A percentile compares a stretch with the other conserved stretches of the same genome.
Conservation (phyloP, 2,329 filamentous ascomycete genomes). For the Pseudophaeomoniella oleicola region DNA sequence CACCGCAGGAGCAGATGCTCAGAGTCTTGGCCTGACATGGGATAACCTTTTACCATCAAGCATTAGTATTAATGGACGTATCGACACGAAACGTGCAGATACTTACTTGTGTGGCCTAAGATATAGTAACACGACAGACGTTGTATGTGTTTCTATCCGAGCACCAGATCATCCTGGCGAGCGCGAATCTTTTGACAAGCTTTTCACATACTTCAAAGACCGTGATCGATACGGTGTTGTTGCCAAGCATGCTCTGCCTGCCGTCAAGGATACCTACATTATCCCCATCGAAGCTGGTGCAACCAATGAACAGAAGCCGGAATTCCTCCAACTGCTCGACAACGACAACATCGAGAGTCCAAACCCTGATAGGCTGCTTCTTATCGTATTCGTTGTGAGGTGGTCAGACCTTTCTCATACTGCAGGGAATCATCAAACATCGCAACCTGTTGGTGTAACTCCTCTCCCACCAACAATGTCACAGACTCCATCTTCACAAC, state of each 20-base stretch:
- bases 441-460: conserved; percentile 16
- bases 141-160: conserved; percentile 63
- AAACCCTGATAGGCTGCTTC: conserved; percentile 59
- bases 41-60: conserved; percentile 55
- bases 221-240: conserved; percentile 81
- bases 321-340: conserved; percentile 78
- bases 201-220: conserved; percentile 77
- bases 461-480: background rate
- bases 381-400: conserved; percentile 74
- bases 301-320: conserved; percentile 50
- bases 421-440: conserved; percentile 17
- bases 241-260: conserved; percentile 55
- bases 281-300: conserved; percentile 67
- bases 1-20: conserved; percentile 53
- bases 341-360: conserved; percentile 64
- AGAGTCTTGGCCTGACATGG: conserved; percentile 37
- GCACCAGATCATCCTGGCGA: conserved; percentile 45
- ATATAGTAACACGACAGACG: conserved; percentile 68
- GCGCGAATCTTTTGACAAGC: conserved; percentile 49
- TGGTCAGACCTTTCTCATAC: conserved; percentile 31
- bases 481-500: conserved; percentile 14
- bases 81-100: conserved; percentile 67
- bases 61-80: conserved; percentile 51
- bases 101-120: conserved; percentile 82
- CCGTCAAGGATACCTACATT: conserved; percentile 82